Percentiles rank a stretch among this genome's conserved stretches.
Evolutionary conservation across 768 basidiomycete species (phyloP).

Genomic region (Lyophyllum decastes): DNA sequence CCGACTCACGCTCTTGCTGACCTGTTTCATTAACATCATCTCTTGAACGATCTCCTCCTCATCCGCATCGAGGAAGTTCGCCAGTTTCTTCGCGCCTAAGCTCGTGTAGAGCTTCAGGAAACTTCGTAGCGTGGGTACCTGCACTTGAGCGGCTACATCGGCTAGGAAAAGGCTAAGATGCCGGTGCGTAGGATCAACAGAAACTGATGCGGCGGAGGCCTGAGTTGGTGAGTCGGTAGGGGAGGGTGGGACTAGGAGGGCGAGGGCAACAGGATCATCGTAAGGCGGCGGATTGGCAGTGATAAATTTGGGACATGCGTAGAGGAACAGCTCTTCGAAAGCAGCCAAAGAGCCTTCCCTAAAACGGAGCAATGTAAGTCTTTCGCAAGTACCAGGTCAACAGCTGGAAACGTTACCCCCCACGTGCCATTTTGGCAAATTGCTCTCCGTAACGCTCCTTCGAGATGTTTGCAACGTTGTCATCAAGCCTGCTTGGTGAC

Average conservation of each 20-base stretch:
- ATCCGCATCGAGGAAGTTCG: conserved; percentile 86
- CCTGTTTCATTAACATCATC: conserved; percentile 95
- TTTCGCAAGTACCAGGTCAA: no score
- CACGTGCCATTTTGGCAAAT: conserved; percentile 80
- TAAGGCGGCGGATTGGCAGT: conserved; percentile 93
- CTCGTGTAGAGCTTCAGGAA: conserved; percentile 96
- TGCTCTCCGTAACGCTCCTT: conserved; percentile 96
- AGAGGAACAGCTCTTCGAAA: conserved; percentile 91
- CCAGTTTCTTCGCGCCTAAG: conserved; percentile 87
- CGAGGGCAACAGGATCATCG: conserved; percentile 70
- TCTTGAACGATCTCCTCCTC: conserved; percentile 96
- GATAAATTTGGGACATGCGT: conserved; percentile 97
- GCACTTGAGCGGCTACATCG: conserved; percentile 73
- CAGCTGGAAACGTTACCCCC: conserved; percentile 43
- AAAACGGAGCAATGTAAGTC: no score
- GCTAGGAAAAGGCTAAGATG: conserved; percentile 85
- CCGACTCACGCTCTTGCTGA: conserved; percentile 75
- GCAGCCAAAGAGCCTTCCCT: conserved; percentile 74
- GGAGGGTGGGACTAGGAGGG: conserved; percentile 42
- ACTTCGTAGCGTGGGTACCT: conserved; percentile 84
- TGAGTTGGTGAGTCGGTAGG: conserved; percentile 33
- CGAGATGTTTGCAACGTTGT: conserved; percentile 90
- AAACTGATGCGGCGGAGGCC: conserved; percentile 27
- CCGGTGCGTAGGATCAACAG: conserved; percentile 75
- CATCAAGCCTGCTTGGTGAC: conserved; percentile 90